A percentile compares a stretch with the other conserved stretches of the same genome.
These are phyloP conservation scores for Penicillium tannophilum DNA, from an alignment of 495 filamentous ascomycete species.

Conservation along the genomic window DNA sequence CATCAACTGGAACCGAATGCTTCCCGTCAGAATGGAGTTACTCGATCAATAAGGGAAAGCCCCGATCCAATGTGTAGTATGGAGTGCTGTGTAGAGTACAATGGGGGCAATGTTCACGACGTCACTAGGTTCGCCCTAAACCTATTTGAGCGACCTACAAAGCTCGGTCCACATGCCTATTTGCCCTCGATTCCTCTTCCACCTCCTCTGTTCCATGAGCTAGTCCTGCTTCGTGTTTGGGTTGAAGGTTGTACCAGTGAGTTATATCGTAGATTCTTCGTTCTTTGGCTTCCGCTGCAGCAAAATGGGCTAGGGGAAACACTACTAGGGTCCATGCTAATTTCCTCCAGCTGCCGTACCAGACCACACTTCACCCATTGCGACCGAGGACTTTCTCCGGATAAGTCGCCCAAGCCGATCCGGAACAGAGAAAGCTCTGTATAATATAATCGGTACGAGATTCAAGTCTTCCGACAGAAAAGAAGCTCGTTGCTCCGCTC, in stretches of 20 bases:
- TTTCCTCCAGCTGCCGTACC: not conserved
- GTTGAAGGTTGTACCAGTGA: not conserved
- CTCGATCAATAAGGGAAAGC: too few relatives aligned
- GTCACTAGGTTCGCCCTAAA: conserved; percentile 32
- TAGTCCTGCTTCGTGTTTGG: not conserved
- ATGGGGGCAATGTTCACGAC: conserved; percentile 3
- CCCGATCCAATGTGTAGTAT: not conserved
- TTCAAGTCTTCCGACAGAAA: not conserved
- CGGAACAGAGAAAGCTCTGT: not conserved
- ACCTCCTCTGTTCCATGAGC: not conserved
- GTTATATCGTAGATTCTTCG: not conserved
- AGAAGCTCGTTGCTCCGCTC: not conserved
- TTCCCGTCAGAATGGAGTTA: too few relatives aligned
- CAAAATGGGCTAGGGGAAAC: not conserved
- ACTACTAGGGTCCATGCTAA: not conserved
- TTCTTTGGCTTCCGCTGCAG: not conserved
- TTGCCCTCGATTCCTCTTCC: conserved; percentile 10
- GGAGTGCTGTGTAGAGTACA: not conserved
- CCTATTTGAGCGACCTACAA: conserved; percentile 21
- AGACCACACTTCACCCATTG: not conserved
- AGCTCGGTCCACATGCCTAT: conserved; percentile 24
- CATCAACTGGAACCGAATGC: too few relatives aligned
- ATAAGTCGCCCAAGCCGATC: not conserved
- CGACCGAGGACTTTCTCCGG: not conserved
- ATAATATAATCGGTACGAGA: not conserved